A percentile compares a stretch with the other conserved stretches of the same genome.
phyloP scores from a whole-genome alignment of 768 basidiomycete species.

The Cystobasidium onofrii region DNA sequence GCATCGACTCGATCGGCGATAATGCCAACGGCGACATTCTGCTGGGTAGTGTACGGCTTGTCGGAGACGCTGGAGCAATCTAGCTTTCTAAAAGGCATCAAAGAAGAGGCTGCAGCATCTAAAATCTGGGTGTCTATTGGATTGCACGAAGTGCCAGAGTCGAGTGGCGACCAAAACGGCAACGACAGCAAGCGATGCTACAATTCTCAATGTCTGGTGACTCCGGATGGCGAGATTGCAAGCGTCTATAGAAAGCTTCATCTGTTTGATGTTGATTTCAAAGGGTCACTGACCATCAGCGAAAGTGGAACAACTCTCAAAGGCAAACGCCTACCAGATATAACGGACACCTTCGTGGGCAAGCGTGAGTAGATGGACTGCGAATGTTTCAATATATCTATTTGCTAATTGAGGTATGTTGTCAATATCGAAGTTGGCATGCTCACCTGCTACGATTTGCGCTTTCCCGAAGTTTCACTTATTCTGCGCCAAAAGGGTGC shows the following conservation, averaged over 20 bases:
- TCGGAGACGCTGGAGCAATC: conserved; percentile 27
- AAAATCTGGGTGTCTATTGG: conserved; percentile 38
- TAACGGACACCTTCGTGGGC: background rate
- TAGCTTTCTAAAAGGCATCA: conserved; percentile 34
- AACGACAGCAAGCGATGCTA: conserved; percentile 35
- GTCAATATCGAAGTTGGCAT: conserved; percentile 34
- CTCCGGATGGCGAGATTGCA: conserved; percentile 32
- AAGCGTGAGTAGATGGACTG: conserved; percentile 20
- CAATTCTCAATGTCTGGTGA: conserved; percentile 40
- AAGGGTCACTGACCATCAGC: background rate
- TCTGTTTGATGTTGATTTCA: conserved; percentile 39
- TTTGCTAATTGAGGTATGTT: conserved; percentile 31
- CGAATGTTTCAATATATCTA: too few relatives aligned
- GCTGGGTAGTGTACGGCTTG: conserved; percentile 2
- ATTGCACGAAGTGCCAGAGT: conserved; percentile 37
- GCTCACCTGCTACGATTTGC: conserved; percentile 41
- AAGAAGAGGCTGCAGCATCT: conserved; percentile 24
- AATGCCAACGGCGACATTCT: too few relatives aligned
- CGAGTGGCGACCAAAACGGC: background rate
- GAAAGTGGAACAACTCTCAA: conserved; percentile 9
- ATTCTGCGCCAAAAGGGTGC: conserved; percentile 34
- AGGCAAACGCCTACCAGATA: conserved; percentile 12
- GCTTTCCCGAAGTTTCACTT: conserved; percentile 39
- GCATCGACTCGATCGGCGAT: background rate
- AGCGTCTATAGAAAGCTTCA: conserved; percentile 34